phyloP scores from a whole-genome alignment of 768 basidiomycete genomes.

The Piloderma croceum region DNA sequence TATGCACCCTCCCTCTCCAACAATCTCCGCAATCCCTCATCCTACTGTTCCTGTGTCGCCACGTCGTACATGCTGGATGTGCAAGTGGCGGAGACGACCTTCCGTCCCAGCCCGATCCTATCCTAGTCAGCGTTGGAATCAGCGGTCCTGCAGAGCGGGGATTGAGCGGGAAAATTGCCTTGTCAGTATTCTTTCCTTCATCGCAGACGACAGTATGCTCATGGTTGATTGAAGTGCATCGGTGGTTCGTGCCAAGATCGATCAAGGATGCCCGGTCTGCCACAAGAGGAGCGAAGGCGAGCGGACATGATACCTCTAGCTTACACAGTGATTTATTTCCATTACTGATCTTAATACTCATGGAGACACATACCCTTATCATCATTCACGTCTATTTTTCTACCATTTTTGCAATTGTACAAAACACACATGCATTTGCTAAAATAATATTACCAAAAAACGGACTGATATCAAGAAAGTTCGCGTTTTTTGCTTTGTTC shows the following conservation, averaged over 20 bases:
- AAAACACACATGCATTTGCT: no score
- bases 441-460: no score
- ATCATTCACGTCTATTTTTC: no score
- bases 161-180: slow-evolving; percentile 70
- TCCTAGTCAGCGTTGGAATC: slow-evolving; percentile 39
- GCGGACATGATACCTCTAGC: slow-evolving; percentile 20
- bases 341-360: no score
- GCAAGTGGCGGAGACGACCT: slow-evolving; percentile 61
- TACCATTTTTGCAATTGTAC: no score
- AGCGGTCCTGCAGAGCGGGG: slow-evolving; percentile 35
- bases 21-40: slow-evolving; percentile 55
- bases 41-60: slow-evolving; percentile 81
- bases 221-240: slow-evolving; percentile 48
- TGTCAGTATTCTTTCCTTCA: slow-evolving; percentile 45
- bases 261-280: slow-evolving; percentile 76
- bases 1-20: slow-evolving; percentile 59
- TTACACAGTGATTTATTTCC: no score
- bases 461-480: not conserved
- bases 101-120: slow-evolving; percentile 54
- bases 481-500: slow-evolving; percentile 15
- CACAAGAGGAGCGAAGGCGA: slow-evolving; percentile 50
- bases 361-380: no score
- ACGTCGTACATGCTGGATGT: slow-evolving; percentile 79
- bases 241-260: slow-evolving; percentile 57
- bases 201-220: slow-evolving; percentile 4